A percentile compares a stretch with the other conserved stretches of the same genome.
These are phyloP conservation scores for Stachybotrys elegans DNA, from an alignment of 2,329 filamentous ascomycete species.

Conservation along the genomic window DNA sequence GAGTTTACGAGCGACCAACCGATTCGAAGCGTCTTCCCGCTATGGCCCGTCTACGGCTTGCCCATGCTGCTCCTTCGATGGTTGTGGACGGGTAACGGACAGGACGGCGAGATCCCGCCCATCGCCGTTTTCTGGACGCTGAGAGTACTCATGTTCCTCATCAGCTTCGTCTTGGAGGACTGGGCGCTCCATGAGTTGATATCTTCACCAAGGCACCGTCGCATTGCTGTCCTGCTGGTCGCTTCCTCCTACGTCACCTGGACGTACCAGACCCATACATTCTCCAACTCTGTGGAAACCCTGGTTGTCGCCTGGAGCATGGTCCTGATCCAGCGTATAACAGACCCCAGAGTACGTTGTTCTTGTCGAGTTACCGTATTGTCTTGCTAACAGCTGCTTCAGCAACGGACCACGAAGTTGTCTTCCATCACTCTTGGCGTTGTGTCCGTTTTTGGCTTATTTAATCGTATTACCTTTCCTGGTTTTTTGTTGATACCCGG, in stretches of 20 bases:
- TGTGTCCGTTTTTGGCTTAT: constrained; percentile 78
- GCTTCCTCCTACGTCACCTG: constrained; percentile 97
- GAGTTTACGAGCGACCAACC: constrained; percentile 87
- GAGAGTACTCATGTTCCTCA: constrained; percentile 83
- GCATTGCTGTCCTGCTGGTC: constrained; percentile 73
- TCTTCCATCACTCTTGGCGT: constrained; percentile 76
- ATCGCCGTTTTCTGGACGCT: constrained; percentile 84
- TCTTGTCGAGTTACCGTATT: constrained; percentile 3
- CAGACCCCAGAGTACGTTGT: constrained; percentile 64
- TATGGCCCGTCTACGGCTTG: constrained; percentile 93
- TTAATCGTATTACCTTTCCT: constrained; percentile 96
- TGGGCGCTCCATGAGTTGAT: constrained; percentile 95
- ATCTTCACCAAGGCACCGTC: constrained; percentile 65
- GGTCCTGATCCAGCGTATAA: constrained; percentile 83
- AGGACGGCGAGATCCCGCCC: constrained; percentile 73
- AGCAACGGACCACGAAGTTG: constrained; percentile 71
- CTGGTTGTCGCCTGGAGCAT: constrained; percentile 89
- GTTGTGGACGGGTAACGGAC: constrained; percentile 82
- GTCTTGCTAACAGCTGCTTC: constrained; percentile 20
- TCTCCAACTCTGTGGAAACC: constrained; percentile 96
- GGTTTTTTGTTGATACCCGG: constrained; percentile 85
- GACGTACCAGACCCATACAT: constrained; percentile 98
- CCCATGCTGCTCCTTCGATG: constrained; percentile 91
- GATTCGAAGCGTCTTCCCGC: constrained; percentile 90
- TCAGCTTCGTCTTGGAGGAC: constrained; percentile 95